Base-by-base conservation (phyloP, 2,329 filamentous ascomycete species). In the Ophiosphaerella narmari region DNA sequence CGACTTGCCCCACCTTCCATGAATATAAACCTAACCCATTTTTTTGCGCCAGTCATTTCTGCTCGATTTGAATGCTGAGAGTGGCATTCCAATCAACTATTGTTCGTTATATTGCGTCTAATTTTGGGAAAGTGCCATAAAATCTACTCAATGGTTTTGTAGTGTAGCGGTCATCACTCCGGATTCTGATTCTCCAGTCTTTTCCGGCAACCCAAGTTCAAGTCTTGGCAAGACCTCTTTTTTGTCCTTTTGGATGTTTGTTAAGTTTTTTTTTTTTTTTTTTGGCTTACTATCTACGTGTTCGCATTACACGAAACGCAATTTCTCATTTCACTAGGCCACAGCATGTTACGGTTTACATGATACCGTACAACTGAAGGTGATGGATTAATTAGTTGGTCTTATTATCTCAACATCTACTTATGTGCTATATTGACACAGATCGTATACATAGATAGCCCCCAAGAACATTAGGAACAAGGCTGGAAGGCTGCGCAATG, bases 121-220 rank as follows among this genome's bases (percentile, higher is more conserved):
- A 5, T 18, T n/a, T 42, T 16, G 8, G 24, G 12, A 13, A 32
- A 8, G 13, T 34, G 16, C 43, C 38, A 18, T n/a, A 7, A 39
- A 35, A 24, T 36, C 34, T 14, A 21, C 24, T 2, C n/a, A 46
- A 40, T 43, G 47, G 54, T 54, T 53, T 52, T 55, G 50, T 58
- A 55, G 51, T 60, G 52, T 60, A 63, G 60, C 52, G 60, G 60
- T 63, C 55, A 63, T 61, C 60, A 63, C 60, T 61, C 56, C 60
- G 56, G 60, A 63, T 63, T 63, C 60, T 63, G 60, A 63, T 46
- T 6, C 36, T 7, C 55, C 50, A 55, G 49, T 39, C 33, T 45
- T 32, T 62, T 62, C 59, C 57, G 60, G 58, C 56, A 58, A 62
- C 60, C 60, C 60, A 56, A 47, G 58, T 61, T 61, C 58, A 54